phyloP scores from a whole-genome alignment of 768 basidiomycete species.

The Astraeus odoratus region DNA sequence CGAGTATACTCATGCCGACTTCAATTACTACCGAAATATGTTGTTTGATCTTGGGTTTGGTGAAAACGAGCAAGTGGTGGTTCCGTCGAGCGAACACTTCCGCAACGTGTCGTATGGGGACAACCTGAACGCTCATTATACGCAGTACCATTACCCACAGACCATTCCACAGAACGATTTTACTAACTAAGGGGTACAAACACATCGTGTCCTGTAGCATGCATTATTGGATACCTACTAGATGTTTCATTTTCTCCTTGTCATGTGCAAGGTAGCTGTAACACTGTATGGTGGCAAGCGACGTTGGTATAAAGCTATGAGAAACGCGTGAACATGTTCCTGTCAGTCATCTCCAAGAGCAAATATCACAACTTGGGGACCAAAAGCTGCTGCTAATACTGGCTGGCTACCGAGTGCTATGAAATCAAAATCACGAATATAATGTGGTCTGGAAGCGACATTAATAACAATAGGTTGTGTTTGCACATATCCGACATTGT shows the following conservation, averaged over 20 bases:
- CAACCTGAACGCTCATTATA: constrained; percentile 28
- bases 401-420: constrained; percentile 53
- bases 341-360: constrained; percentile 53
- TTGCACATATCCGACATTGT: constrained; percentile 59
- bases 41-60: constrained; percentile 67
- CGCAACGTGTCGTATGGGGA: constrained; percentile 26
- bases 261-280: no score
- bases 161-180: constrained; percentile 19
- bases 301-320: no score
- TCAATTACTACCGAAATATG: constrained; percentile 70
- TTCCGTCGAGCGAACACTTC: constrained; percentile 16
- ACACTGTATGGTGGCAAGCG: no score
- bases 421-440: constrained; percentile 74
- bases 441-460: constrained; percentile 55
- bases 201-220: not conserved
- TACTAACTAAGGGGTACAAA: constrained; percentile 12
- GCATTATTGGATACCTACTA: not conserved
- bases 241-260: constrained; percentile 8
- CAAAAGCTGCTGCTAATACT: constrained; percentile 61
- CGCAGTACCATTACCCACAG: constrained; percentile 29
- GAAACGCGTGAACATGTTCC: not conserved
- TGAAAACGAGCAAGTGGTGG: constrained; percentile 27
- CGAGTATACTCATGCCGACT: constrained; percentile 42
- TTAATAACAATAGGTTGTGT: constrained; percentile 55
- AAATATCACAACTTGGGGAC: constrained; percentile 51